phyloP scores from a whole-genome alignment of 2,329 filamentous ascomycete species.

The Boeremia exigua region DNA sequence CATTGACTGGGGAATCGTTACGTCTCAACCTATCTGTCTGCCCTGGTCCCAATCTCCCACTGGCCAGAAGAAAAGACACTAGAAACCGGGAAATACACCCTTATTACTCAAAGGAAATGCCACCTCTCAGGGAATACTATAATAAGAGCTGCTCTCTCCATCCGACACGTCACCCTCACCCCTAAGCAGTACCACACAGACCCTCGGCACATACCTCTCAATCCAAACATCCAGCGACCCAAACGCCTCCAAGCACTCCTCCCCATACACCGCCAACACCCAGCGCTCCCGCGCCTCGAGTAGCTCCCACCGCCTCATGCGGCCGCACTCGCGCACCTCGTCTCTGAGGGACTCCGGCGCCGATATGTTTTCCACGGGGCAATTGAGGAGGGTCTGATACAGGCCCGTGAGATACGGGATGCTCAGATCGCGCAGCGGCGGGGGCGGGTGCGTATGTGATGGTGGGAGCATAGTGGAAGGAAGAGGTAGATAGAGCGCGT shows the following conservation, averaged over 20 bases:
- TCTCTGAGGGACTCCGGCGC: conserved; percentile 14
- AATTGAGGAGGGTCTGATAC: conserved; percentile 22
- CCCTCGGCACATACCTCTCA: conserved; percentile 32
- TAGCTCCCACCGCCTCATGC: conserved; percentile 19
- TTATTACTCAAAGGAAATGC: neutral
- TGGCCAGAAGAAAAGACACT: no score
- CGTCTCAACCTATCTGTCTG: no score
- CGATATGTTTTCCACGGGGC: conserved; percentile 15
- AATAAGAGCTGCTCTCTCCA: conserved; percentile 16
- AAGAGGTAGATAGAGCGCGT: neutral
- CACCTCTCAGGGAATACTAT: neutral
- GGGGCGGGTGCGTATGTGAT: neutral
- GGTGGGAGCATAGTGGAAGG: neutral
- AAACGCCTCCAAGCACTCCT: conserved; percentile 37
- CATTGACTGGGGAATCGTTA: no score
- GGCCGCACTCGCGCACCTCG: conserved; percentile 7
- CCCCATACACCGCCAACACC: conserved; percentile 37
- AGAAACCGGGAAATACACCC: no score
- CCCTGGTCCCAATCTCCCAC: no score
- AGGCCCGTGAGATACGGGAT: conserved; percentile 10
- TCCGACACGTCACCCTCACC: conserved; percentile 19
- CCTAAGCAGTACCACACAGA: conserved; percentile 34
- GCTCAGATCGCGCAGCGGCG: neutral
- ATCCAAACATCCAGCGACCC: conserved; percentile 36
- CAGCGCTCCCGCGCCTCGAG: conserved; percentile 30